Evolutionary conservation across 1,284 basidiomycete species (phyloP).

Genomic region (Earliella scabrosa): DNA sequence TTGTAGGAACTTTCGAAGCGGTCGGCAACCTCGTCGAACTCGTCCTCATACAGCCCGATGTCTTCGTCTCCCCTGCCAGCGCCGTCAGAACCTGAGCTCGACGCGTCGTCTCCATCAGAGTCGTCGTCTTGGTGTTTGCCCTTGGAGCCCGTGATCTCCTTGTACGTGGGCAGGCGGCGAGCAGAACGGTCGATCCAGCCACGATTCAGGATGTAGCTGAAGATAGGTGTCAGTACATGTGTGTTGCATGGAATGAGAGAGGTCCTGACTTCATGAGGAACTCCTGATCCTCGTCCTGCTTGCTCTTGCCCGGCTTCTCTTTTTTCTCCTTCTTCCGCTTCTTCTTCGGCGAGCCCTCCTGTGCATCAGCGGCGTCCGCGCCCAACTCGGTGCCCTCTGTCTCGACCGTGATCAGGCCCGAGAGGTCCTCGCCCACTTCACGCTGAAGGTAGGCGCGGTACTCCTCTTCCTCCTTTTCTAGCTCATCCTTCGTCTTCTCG

Average conservation of each 20-base stretch:
- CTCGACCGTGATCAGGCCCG: constrained; percentile 58
- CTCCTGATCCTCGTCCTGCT: constrained; percentile 74
- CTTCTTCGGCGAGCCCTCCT: constrained; percentile 31
- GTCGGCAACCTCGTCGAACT: constrained; percentile 77
- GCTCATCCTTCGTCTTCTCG: constrained; percentile 79
- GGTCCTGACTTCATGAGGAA: constrained; percentile 93
- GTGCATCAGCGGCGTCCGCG: constrained; percentile 37
- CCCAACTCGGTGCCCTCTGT: constrained; percentile 25
- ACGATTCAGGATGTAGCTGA: constrained; percentile 91
- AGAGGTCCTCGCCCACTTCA: constrained; percentile 82
- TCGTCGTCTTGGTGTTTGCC: constrained; percentile 44
- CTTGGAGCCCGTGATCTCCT: constrained; percentile 65
- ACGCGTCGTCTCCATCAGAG: constrained; percentile 8
- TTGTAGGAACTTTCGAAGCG: constrained; percentile 88
- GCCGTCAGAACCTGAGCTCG: constrained; percentile 20
- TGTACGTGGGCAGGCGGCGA: constrained; percentile 80
- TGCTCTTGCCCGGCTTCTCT: constrained; percentile 43
- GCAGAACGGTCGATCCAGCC: constrained; percentile 89
- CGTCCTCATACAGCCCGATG: constrained; percentile 51
- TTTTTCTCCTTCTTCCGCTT: constrained; percentile 38
- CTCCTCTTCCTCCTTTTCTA: constrained; percentile 76
- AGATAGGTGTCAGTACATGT: no score
- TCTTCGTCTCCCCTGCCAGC: constrained; percentile 25
- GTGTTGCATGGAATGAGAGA: no score
- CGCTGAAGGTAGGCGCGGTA: constrained; percentile 83